Conservation (phyloP, 106 monocot species). For the Chionographis japonica region DNA sequence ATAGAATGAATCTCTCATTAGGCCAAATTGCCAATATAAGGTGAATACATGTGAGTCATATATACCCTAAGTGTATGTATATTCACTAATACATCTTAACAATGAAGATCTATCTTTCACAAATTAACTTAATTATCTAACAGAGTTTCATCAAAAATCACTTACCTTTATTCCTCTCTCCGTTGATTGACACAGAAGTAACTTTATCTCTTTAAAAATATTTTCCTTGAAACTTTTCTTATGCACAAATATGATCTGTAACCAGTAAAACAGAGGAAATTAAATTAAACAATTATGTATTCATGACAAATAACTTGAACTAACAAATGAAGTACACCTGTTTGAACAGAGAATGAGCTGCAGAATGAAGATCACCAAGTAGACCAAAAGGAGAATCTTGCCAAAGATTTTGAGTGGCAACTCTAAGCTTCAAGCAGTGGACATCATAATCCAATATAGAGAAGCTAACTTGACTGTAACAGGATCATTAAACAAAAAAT, state of each 20-base stretch:
- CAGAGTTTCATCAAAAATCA: neutral
- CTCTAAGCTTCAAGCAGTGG: slow-evolving; percentile 57
- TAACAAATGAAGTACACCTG: slow-evolving; percentile 42
- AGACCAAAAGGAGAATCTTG: slow-evolving; percentile 42
- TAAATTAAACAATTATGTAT: neutral
- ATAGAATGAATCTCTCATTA: too few species aligned
- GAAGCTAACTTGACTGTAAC: slow-evolving; percentile 36
- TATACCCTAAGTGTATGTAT: too few species aligned
- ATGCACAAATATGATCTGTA: slow-evolving; percentile 78
- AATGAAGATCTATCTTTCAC: too few species aligned
- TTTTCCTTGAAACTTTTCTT: slow-evolving; percentile 55
- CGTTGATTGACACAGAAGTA: slow-evolving; percentile 16
- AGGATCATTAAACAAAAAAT: slow-evolving; percentile 3
- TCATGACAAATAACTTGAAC: neutral
- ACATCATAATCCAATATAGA: slow-evolving; percentile 51
- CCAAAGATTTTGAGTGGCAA: slow-evolving; percentile 58
- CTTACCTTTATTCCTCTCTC: slow-evolving; percentile 34
- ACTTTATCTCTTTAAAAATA: slow-evolving; percentile 35
- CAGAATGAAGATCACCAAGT: slow-evolving; percentile 35
- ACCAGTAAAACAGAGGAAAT: slow-evolving; percentile 5
- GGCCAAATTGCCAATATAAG: too few species aligned
- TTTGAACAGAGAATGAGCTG: slow-evolving; percentile 61
- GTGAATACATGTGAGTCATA: too few species aligned
- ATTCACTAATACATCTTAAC: too few species aligned
- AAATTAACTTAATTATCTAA: neutral